Evolutionary conservation across 768 basidiomycete genomes (phyloP).

Genomic region (Termitomyces heimii): DNA sequence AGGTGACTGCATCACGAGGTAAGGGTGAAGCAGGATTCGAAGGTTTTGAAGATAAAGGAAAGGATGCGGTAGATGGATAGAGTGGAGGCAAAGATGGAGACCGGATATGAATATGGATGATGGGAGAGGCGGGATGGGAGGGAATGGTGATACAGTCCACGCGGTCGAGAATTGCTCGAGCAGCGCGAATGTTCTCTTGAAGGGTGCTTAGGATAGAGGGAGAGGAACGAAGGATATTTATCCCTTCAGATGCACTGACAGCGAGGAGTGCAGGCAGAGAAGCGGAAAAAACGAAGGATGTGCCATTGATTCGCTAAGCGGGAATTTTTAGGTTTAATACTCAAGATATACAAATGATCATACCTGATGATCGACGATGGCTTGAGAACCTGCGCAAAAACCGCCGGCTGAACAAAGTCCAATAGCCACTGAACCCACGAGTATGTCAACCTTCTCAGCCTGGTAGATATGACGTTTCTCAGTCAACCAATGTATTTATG

Average conservation of each 20-base stretch:
- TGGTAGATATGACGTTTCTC: slow-evolving; percentile 19
- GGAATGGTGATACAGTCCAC: slow-evolving; percentile 79
- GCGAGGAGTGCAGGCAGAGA: slow-evolving; percentile 88
- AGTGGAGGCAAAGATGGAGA: slow-evolving; percentile 19
- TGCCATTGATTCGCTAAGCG: slow-evolving; percentile 85
- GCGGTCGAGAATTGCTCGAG: slow-evolving; percentile 78
- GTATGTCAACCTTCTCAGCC: slow-evolving; percentile 90
- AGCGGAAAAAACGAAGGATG: slow-evolving; percentile 94
- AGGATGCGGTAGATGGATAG: slow-evolving; percentile 19
- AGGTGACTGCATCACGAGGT: slow-evolving; percentile 38
- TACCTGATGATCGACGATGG: slow-evolving; percentile 87
- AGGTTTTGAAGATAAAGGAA: slow-evolving; percentile 25
- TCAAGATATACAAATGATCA: not conserved
- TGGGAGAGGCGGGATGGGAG: slow-evolving; percentile 78
- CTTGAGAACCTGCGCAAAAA: slow-evolving; percentile 86
- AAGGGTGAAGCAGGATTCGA: slow-evolving; percentile 44
- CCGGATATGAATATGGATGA: slow-evolving; percentile 79
- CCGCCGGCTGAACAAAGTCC: slow-evolving; percentile 83
- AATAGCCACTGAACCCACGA: slow-evolving; percentile 86
- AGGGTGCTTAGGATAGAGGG: slow-evolving; percentile 73
- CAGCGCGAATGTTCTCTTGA: slow-evolving; percentile 73
- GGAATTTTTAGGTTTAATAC: not conserved
- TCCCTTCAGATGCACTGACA: slow-evolving; percentile 82
- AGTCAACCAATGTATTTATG: not conserved
- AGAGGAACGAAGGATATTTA: slow-evolving; percentile 69